Percentiles rank a stretch among this genome's conserved stretches.
These are phyloP conservation scores for Plantago major DNA, from an alignment of 257 asterid species.

Conservation along the genomic window DNA sequence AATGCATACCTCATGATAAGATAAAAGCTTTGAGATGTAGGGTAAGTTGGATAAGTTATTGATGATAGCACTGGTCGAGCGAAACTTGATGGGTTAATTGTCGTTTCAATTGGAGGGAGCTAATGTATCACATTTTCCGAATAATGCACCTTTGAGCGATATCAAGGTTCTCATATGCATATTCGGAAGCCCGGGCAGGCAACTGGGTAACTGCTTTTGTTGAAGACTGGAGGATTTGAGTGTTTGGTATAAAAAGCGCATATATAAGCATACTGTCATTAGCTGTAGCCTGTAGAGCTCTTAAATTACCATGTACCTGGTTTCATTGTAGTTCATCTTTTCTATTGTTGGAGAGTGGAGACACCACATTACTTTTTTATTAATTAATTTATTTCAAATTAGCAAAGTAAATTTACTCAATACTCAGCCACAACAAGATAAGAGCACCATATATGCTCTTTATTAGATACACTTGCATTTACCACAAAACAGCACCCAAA, in stretches of 20 bases:
- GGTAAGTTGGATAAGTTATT: slow-evolving; percentile 23
- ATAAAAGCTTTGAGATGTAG: slow-evolving; percentile 18
- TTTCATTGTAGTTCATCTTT: not conserved
- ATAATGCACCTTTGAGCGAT: slow-evolving; percentile 15
- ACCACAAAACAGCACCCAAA: too few relatives aligned
- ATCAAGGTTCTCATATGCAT: slow-evolving; percentile 5
- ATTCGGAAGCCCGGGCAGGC: slow-evolving; percentile 8
- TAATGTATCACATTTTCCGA: slow-evolving; percentile 5
- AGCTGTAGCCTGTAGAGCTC: slow-evolving; percentile 1
- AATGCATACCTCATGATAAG: slow-evolving; percentile 16
- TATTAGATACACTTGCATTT: too few relatives aligned
- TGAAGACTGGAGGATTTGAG: slow-evolving; percentile 11
- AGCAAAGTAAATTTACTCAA: too few relatives aligned
- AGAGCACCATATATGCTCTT: too few relatives aligned
- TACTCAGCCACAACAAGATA: too few relatives aligned
- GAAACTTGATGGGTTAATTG: slow-evolving; percentile 18
- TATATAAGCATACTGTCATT: too few relatives aligned
- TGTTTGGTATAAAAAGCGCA: too few relatives aligned
- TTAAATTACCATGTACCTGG: not conserved
- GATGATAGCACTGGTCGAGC: slow-evolving; percentile 18
- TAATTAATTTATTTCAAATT: too few relatives aligned
- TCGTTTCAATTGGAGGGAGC: slow-evolving; percentile 16
- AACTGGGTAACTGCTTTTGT: slow-evolving; percentile 7
- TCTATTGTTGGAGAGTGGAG: slow-evolving; percentile 8
- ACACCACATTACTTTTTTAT: too few relatives aligned